These are phyloP conservation scores for Deakozyma indianensis DNA, from an alignment of 805 yeast species.

Conservation along the genomic window DNA sequence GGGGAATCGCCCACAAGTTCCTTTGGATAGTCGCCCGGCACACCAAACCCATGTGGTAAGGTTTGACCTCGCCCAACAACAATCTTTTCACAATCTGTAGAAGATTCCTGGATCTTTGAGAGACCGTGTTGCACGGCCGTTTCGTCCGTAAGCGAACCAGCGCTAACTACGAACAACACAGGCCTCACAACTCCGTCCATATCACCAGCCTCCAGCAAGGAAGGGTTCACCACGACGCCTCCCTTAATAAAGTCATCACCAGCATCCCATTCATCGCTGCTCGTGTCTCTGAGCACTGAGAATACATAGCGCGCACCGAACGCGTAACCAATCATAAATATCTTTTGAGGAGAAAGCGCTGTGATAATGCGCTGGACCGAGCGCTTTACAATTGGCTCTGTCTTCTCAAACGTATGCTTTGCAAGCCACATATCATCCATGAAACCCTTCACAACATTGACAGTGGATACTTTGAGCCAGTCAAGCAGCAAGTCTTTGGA, in stretches of 20 bases:
- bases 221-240: conserved; percentile 19
- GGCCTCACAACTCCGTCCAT: conserved; percentile 17
- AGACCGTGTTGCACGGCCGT: conserved; percentile 10
- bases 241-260: conserved; percentile 14
- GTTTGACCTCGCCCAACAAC: conserved; percentile 9
- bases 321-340: conserved; percentile 20
- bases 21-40: conserved; percentile 26
- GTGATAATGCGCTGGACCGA: conserved; percentile 17
- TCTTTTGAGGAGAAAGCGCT: conserved; percentile 15
- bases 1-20: conserved; percentile 21
- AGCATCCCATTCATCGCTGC: conserved; percentile 11
- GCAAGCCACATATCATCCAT: conserved; percentile 24
- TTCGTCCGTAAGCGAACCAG: conserved; percentile 17
- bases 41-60: conserved; percentile 29
- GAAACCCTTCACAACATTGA: conserved; percentile 17
- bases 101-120: conserved; percentile 5
- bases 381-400: conserved; percentile 14
- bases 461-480: conserved; percentile 15
- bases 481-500: conserved; percentile 4
- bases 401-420: conserved; percentile 18
- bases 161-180: conserved; percentile 13
- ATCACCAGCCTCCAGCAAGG: conserved; percentile 15
- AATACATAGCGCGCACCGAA: conserved; percentile 21
- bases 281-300: conserved; percentile 13
- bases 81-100: conserved; percentile 8